Evolutionary conservation across 78 protist genomes (phyloP), one percentile per base, ranked within the genome.

Genomic region (Pelomyxa schiedti): DNA sequence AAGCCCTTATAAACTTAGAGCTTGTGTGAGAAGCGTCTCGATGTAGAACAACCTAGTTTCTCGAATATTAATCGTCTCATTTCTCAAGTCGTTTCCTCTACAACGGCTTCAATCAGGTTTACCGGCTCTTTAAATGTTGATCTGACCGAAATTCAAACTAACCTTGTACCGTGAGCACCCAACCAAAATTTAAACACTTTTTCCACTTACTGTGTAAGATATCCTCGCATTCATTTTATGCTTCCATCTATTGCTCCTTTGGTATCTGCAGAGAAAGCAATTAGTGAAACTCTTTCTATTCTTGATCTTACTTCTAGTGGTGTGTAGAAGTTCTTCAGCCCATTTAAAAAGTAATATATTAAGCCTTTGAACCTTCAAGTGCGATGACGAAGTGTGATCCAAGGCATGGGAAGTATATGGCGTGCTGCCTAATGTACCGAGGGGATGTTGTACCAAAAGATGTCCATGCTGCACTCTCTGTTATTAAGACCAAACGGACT

Each of bases 361-460:
- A 97, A 22, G 97, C 75, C 65, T 95, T 96, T 81, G 97, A 95
- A 84, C 98, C 96, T 53, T 89, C 89, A n/a, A 86, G 89, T 78
- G 82, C 88, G 90, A 90, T 98, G 97, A 95, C 88, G 84, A 95
- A 95, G 92, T 95, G 99, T 75, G 98, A 97, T 86, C 98, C 99
- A 53, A 89, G 95, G 63, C 93, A 88, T 76, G 99, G 99, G 71
- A 95, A 95, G 90, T 96, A 94, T 92, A 95, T 97, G 98, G 95
- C 99, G 22, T 87, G 95, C 90, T 95, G 98, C 92, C 73, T 95
- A 71, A 87, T 95, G 88, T 97, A 95, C 91, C 96, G 99, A 29
- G 99, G 99, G 42, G 98, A 94, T 77, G 97, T 97, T 36, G 96
- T 93, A 28, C 98, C 98, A 69, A 96, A 97, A 94, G 99, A 97